Base-by-base conservation (phyloP, 371 early-diverging fungal genomes). In the Blastocladiella emersonii region DNA sequence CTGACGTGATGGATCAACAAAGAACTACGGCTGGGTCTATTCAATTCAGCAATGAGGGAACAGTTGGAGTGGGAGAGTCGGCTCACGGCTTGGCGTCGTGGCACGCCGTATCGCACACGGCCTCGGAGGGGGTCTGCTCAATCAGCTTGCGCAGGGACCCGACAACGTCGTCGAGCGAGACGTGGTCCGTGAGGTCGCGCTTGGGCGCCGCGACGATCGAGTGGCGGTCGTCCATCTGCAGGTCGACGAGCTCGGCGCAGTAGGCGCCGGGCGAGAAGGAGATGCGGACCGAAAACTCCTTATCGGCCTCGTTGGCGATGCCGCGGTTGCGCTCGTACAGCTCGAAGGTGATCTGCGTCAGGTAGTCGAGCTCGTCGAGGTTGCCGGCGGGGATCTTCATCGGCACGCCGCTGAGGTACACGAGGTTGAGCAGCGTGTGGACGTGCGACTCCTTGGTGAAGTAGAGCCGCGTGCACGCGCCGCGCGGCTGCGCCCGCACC, bases 341-440 rank as follows among this genome's bases (percentile, higher is more conserved):
- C 72, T 98, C 98, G 70, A 98, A 93, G 10, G 92, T 93, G 61
- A 98, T 95, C 64, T 98, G 98, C 3, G 96, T 93, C 62, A 98
- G 72, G 68, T 92, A 66, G 66, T 97, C 95, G 39, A 97, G 72
- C 70, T 95, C 96, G n/a, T 85, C 88, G 19, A 93, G 75, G 10
- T 85, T 76, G 41, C 79, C 76, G 48, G 76, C 74, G 27, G 79
- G 74, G 3, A 88, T 71, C 65, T 83, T 81, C 5, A 87, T 89
- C 2, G 91, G 89, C 57, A 94, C 79, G 34, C 91, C 89, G 39
- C 89, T 87, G 13, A 87, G 75, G 64, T 90, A 83, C 5, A 98
- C 88, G 53, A 95, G 77, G 67, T 96, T 98, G 43, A 95, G 79
- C 51, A 98, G 71, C 7, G 92, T 85, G 69, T 90, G 87, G 48